These are phyloP conservation scores for Mycogone perniciosa DNA, from an alignment of 2,329 filamentous ascomycete species.

Conservation along the genomic window DNA sequence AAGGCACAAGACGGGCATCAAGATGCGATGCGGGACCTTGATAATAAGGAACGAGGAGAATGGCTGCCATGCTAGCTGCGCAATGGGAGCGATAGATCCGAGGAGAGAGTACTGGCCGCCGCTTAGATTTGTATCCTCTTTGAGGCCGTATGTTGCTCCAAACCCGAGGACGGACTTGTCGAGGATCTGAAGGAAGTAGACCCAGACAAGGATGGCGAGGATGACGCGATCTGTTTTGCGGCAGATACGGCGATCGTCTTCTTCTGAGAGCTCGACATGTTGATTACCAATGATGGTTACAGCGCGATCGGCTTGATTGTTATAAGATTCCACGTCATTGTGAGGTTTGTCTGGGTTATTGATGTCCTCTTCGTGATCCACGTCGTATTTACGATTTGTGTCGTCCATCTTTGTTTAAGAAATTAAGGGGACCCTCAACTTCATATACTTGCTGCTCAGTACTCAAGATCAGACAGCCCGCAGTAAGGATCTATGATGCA, in stretches of 20 bases:
- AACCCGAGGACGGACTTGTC: conserved; percentile 54
- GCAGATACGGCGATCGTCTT: conserved; percentile 39
- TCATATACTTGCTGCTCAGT: too few relatives aligned
- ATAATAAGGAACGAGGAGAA: conserved; percentile 55
- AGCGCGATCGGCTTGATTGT: conserved; percentile 2
- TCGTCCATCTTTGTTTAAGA: background rate
- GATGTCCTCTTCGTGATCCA: background rate
- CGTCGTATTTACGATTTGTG: background rate
- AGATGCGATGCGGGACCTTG: conserved; percentile 51
- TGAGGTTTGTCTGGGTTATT: background rate
- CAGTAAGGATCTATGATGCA: too few relatives aligned
- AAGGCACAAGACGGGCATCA: conserved; percentile 46
- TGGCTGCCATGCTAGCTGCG: conserved; percentile 55
- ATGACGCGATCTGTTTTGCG: conserved; percentile 57
- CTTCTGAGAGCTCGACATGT: conserved; percentile 13
- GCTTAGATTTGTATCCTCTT: conserved; percentile 41
- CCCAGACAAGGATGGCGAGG: conserved; percentile 48
- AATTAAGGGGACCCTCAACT: too few relatives aligned
- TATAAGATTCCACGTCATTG: background rate
- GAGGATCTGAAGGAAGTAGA: conserved; percentile 54
- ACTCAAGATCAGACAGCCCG: too few relatives aligned
- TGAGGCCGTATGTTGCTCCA: conserved; percentile 49
- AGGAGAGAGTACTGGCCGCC: conserved; percentile 52
- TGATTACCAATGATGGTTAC: conserved; percentile 5
- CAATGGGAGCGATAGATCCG: conserved; percentile 51